Evolutionary conservation across 345 rosid genomes (phyloP).

Genomic region (Salix viminalis): DNA sequence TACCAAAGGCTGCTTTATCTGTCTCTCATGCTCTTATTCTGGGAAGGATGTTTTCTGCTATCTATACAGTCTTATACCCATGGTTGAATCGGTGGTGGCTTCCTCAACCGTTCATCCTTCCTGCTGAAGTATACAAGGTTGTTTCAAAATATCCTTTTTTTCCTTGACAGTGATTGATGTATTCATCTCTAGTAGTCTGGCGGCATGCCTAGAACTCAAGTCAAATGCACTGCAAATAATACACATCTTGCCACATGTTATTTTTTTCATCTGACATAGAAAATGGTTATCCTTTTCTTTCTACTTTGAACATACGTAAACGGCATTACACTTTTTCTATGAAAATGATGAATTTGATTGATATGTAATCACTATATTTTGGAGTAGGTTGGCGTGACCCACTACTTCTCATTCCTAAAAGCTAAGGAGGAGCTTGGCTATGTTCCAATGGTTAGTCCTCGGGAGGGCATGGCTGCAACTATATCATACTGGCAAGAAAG

Average conservation of each 20-base stretch:
- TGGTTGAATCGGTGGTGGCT: slow-evolving; percentile 80
- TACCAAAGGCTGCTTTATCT: slow-evolving; percentile 56
- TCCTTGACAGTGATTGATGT: no score
- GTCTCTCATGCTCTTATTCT: slow-evolving; percentile 53
- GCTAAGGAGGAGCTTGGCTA: slow-evolving; percentile 89
- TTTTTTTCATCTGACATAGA: background rate
- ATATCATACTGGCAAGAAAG: slow-evolving; percentile 68
- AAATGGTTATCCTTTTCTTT: background rate
- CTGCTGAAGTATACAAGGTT: slow-evolving; percentile 92
- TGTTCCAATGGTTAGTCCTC: slow-evolving; percentile 71
- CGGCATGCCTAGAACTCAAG: background rate
- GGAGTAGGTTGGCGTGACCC: slow-evolving; percentile 81
- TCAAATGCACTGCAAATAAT: background rate
- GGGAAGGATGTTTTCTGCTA: slow-evolving; percentile 49
- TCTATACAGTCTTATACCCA: slow-evolving; percentile 69
- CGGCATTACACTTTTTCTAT: background rate
- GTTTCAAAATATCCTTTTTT: slow-evolving; percentile 7
- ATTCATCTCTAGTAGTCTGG: background rate
- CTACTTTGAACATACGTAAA: background rate
- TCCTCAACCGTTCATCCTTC: slow-evolving; percentile 81
- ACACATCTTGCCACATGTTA: background rate
- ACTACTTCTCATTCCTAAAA: slow-evolving; percentile 81
- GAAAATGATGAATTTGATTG: background rate
- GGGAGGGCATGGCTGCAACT: slow-evolving; percentile 85
- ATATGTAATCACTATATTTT: background rate